A percentile compares a stretch with the other conserved stretches of the same genome.
Conservation (phyloP, 176 grass and related monocot species). For the Aegilops bicornis region DNA sequence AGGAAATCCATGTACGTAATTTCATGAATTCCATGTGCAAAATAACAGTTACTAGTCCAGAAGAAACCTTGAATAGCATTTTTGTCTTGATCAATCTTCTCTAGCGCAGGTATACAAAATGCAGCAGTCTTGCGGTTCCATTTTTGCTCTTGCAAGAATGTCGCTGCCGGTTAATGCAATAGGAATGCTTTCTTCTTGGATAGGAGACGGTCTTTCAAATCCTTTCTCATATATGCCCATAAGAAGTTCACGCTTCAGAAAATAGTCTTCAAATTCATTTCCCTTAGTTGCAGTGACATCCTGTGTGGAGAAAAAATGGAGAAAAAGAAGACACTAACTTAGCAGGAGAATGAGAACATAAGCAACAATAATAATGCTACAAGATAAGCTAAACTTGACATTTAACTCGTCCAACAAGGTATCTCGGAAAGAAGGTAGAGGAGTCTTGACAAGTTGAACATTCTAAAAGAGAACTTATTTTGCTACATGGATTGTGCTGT, state of each 20-base stretch:
- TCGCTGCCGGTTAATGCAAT: slow-evolving; percentile 96
- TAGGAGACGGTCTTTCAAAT: slow-evolving; percentile 91
- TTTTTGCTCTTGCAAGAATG: slow-evolving; percentile 96
- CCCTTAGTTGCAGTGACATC: slow-evolving; percentile 96
- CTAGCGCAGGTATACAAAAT: slow-evolving; percentile 90
- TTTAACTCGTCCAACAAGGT: not conserved
- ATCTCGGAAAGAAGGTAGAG: not conserved
- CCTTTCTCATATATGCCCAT: slow-evolving; percentile 99
- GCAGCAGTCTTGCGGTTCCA: slow-evolving; percentile 90
- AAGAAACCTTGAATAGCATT: slow-evolving; percentile 85
- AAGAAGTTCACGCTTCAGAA: slow-evolving; percentile 93
- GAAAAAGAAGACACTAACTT: not conserved
- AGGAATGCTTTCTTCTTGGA: slow-evolving; percentile 98
- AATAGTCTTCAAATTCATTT: slow-evolving; percentile 98
- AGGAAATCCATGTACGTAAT: not conserved
- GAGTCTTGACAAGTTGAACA: not conserved
- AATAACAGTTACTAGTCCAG: not conserved
- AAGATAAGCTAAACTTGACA: not conserved
- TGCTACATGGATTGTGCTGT: not conserved
- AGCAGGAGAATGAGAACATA: not conserved
- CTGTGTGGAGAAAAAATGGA: not conserved
- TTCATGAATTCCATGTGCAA: too few species aligned
- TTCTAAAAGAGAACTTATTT: not conserved
- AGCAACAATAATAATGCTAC: not conserved
- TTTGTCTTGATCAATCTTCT: slow-evolving; percentile 93